Evolutionary conservation across 2,329 filamentous ascomycete genomes (phyloP), one percentile per base, ranked within the genome.

Genomic region (Xylariaceae sp.): DNA sequence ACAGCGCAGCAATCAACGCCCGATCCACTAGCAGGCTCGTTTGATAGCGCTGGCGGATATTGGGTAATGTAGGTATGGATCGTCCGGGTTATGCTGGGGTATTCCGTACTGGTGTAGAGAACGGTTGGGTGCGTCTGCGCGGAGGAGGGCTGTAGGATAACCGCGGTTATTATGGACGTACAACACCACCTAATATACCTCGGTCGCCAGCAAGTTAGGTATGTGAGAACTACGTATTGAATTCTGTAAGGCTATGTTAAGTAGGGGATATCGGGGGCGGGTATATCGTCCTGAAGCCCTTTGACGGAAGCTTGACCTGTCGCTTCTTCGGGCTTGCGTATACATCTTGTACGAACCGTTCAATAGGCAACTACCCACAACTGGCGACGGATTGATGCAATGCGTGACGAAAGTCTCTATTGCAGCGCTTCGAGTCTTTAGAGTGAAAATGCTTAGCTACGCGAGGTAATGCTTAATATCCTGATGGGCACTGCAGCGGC

Each of bases 401-500:
- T 15, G 16, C 9, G 16, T 12, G 4, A 5, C 26, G n/a, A 40
- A 16, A n/a, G 6, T 40, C 12, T 8, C 18, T 9, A 18, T 18
- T n/a, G n/a, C n/a, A 40, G 9, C 6, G 5, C 15, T 18, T 4
- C 8, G 16, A 19, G n/a, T 40, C 37, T 19, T n/a, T 18, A 12
- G 10, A 42, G 19, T 22, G 12, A 15, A 8, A n/a, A 22, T 15
- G 7, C 18, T 37, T 40, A 42, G 12, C 9, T 16, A 26, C 15
- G n/a, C 26, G 44, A 56, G 18, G 58, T 62, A 22, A 67, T 65
- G 3, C 51, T 61, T 34, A 67, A 36, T 32, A 68, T 67, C 45
- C 58, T 66, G 4, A 69, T 61, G 5, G 67, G 67, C 13, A 69
- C 47, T 1, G 65, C 65, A 0, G 66, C 62, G 7, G 66, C 65